These are phyloP conservation scores for Candida sanyiensis DNA, from an alignment of 805 yeast species.

Conservation along the genomic window DNA sequence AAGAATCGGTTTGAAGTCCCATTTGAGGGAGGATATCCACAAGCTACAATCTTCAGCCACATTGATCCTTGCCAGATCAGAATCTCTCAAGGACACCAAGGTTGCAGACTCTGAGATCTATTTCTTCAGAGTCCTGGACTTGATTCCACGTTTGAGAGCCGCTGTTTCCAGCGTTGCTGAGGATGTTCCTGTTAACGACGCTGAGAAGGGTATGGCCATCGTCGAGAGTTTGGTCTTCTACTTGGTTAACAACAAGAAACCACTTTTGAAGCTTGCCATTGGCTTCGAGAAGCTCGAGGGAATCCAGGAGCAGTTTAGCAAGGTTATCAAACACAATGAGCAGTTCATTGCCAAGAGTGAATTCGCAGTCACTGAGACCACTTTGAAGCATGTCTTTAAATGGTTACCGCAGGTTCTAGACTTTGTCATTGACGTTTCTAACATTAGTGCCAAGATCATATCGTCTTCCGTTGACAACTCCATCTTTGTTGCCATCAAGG, in stretches of 20 bases:
- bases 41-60: slow-evolving; percentile 58
- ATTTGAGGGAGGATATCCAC: slow-evolving; percentile 60
- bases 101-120: slow-evolving; percentile 44
- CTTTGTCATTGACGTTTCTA: slow-evolving; percentile 25
- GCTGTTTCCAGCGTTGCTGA: slow-evolving; percentile 54
- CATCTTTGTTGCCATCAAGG: slow-evolving; percentile 17
- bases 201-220: slow-evolving; percentile 71
- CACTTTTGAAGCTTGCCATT: slow-evolving; percentile 31
- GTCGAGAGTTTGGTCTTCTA: slow-evolving; percentile 64
- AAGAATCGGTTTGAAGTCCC: slow-evolving; percentile 68
- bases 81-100: slow-evolving; percentile 35
- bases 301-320: slow-evolving; percentile 22
- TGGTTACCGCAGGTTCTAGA: slow-evolving; percentile 33
- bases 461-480: slow-evolving; percentile 15
- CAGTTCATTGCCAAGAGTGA: slow-evolving; percentile 16
- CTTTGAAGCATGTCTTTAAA: slow-evolving; percentile 16
- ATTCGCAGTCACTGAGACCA: slow-evolving; percentile 10
- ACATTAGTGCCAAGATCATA: slow-evolving; percentile 14
- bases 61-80: slow-evolving; percentile 50
- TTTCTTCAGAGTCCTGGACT: slow-evolving; percentile 68
- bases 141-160: slow-evolving; percentile 73
- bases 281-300: slow-evolving; percentile 18
- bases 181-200: slow-evolving; percentile 71
- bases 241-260: slow-evolving; percentile 47
- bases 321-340: slow-evolving; percentile 17